These are phyloP conservation scores for Annulohypoxylon nitens DNA, from an alignment of 495 filamentous ascomycete species.

Conservation along the genomic window DNA sequence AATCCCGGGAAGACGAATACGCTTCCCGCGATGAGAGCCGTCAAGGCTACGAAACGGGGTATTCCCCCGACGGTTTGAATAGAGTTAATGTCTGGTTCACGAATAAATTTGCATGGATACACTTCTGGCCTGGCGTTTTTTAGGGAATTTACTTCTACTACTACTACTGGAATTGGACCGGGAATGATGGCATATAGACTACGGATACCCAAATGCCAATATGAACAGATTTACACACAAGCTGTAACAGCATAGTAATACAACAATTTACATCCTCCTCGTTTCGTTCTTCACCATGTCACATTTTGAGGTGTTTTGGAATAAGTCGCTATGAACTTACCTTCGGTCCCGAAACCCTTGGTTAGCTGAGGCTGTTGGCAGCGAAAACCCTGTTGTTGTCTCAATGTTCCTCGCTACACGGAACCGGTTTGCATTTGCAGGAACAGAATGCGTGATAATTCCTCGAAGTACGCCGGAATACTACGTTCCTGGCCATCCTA, in stretches of 20 bases:
- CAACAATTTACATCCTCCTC: neutral
- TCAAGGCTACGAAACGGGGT: constrained; percentile 70
- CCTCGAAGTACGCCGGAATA: neutral
- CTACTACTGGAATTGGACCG: constrained; percentile 11
- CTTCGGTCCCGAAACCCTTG: constrained; percentile 10
- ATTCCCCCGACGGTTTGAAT: constrained; percentile 34
- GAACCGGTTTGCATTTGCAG: neutral
- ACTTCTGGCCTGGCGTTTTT: constrained; percentile 37
- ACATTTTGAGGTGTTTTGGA: neutral
- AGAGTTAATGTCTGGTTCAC: constrained; percentile 9
- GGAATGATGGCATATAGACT: constrained; percentile 41
- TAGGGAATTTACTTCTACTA: neutral
- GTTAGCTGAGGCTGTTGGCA: neutral
- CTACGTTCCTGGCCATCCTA: neutral
- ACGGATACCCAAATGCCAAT: constrained; percentile 43
- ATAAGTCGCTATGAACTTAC: neutral
- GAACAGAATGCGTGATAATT: neutral
- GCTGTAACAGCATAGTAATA: constrained; percentile 20
- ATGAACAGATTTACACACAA: constrained; percentile 17
- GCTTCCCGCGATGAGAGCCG: constrained; percentile 75
- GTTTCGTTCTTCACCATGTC: neutral
- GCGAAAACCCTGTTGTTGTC: neutral
- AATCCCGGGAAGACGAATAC: constrained; percentile 76
- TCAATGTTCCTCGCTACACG: neutral
- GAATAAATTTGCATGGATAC: constrained; percentile 6